Conservation (phyloP, 169 alveolate species). For the Toxoplasma gondii region DNA sequence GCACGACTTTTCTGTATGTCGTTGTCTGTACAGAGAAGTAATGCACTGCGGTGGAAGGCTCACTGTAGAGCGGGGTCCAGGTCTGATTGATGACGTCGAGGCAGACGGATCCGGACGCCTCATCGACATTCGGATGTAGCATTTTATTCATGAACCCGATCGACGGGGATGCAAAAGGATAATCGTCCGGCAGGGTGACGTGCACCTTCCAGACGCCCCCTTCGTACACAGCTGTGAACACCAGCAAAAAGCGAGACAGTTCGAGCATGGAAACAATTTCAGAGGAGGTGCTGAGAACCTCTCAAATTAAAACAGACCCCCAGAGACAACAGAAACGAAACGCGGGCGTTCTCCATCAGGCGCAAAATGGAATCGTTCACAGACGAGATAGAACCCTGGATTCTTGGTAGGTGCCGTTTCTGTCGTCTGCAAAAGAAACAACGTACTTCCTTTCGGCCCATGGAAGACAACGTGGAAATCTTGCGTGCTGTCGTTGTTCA, state of each 20-base stretch:
- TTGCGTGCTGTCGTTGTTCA: constrained; percentile 70
- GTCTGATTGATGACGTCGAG: constrained; percentile 96
- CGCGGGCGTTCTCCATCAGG: too few species aligned
- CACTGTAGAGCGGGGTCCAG: constrained; percentile 97
- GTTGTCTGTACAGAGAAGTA: neutral
- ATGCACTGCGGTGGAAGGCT: constrained; percentile 51
- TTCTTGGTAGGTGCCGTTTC: too few species aligned
- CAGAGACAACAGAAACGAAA: neutral
- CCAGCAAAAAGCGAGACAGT: neutral
- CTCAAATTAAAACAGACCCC: neutral
- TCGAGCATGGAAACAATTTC: neutral
- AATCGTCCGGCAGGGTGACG: constrained; percentile 96
- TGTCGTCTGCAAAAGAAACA: too few species aligned
- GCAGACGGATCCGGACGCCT: constrained; percentile 96
- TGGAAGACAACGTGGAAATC: constrained; percentile 73
- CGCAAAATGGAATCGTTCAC: too few species aligned
- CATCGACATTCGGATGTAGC: constrained; percentile 96
- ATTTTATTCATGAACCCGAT: constrained; percentile 95
- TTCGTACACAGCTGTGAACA: constrained; percentile 83
- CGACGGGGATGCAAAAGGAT: constrained; percentile 97
- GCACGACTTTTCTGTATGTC: too few species aligned
- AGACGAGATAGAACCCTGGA: too few species aligned
- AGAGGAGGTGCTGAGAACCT: too few species aligned
- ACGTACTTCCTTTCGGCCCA: constrained; percentile 70
- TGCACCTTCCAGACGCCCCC: constrained; percentile 89